Conservation (phyloP, 371 early-diverging fungal genomes). For the Mortierella sp. region DNA sequence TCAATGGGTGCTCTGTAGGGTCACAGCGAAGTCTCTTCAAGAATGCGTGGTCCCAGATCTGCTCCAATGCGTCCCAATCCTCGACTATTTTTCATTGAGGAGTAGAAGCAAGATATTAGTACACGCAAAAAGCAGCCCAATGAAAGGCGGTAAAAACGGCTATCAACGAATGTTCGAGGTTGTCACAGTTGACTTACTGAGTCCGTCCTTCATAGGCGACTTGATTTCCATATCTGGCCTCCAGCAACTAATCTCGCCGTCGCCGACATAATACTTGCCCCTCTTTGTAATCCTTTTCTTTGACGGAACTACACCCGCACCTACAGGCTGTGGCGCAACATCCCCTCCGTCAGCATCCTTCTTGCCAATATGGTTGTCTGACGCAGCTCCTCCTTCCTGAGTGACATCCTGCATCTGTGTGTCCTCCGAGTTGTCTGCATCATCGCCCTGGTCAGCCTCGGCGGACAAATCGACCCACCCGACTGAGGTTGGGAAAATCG, state of each 20-base stretch:
- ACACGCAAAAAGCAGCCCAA: background rate
- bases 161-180: background rate
- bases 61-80: constrained; percentile 95
- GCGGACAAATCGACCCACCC: constrained; percentile 64
- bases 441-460: constrained; percentile 54
- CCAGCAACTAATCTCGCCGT: constrained; percentile 83
- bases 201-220: constrained; percentile 79
- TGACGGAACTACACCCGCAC: constrained; percentile 25
- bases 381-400: constrained; percentile 15
- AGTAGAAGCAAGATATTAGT: background rate
- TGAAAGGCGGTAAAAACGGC: background rate
- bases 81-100: constrained; percentile 65
- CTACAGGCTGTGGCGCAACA: constrained; percentile 37
- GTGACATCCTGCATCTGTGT: constrained; percentile 50
- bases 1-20: constrained; percentile 88
- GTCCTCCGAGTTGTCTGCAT: constrained; percentile 49
- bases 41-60: constrained; percentile 89
- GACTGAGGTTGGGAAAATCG: constrained; percentile 84
- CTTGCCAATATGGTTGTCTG: constrained; percentile 41
- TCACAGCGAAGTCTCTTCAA: constrained; percentile 74
- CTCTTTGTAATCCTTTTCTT: constrained; percentile 35
- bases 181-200: constrained; percentile 61
- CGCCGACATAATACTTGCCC: constrained; percentile 81
- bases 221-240: constrained; percentile 83
- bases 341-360: constrained; percentile 54